Conservation (phyloP, 2,329 filamentous ascomycete species). For the Mollisia scopiformis region DNA sequence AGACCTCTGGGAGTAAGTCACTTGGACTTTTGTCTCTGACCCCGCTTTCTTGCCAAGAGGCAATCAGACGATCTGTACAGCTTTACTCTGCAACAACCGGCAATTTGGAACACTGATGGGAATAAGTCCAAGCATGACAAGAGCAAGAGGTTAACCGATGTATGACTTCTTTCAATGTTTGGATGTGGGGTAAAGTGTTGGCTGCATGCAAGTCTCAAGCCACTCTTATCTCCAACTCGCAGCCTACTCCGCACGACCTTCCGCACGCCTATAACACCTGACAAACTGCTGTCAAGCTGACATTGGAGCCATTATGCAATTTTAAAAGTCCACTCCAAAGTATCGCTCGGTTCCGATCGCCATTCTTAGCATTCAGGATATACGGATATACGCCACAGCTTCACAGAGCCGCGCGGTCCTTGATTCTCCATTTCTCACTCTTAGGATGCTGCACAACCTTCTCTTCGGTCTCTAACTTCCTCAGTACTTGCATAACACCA, state of each 20-base stretch:
- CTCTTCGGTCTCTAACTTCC: conserved; percentile 77
- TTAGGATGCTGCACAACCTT: conserved; percentile 52
- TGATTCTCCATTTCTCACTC: conserved; percentile 48
- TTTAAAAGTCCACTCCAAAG: not conserved
- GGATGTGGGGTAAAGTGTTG: not conserved
- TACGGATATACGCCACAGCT: not conserved
- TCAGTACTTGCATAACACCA: conserved; percentile 77
- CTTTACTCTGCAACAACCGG: too few species aligned
- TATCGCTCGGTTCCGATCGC: not conserved
- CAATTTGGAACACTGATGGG: too few species aligned
- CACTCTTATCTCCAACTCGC: not conserved
- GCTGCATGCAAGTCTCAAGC: not conserved
- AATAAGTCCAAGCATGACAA: too few species aligned
- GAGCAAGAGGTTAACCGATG: too few species aligned
- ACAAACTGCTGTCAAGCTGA: not conserved
- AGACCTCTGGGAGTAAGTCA: not conserved
- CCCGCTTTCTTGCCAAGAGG: not conserved
- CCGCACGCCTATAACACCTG: not conserved
- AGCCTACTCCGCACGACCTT: too few species aligned
- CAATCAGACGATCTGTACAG: not conserved
- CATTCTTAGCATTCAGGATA: not conserved
- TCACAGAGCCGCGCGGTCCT: conserved; percentile 46
- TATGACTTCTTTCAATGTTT: not conserved
- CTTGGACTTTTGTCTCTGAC: not conserved
- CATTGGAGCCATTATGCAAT: not conserved